Conservation (phyloP, 2,329 filamentous ascomycete species). For the Monosporascus sp. region DNA sequence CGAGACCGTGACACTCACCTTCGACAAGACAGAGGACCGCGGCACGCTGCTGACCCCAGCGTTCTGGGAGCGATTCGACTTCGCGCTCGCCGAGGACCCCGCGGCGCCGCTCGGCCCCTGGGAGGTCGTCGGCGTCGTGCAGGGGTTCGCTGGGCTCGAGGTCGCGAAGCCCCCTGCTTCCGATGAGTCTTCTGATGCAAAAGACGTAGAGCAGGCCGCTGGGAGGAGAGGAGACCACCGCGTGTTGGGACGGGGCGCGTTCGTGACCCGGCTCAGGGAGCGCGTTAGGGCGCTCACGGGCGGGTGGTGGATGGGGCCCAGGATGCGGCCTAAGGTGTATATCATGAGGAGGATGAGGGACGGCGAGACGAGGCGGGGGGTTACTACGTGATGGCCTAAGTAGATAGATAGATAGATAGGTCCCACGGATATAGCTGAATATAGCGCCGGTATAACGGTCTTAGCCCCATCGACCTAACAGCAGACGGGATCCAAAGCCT, state of each 20-base stretch:
- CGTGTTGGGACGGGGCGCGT: constrained; percentile 41
- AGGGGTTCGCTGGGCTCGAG: constrained; percentile 55
- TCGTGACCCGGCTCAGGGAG: constrained; percentile 33
- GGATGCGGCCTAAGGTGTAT: constrained; percentile 51
- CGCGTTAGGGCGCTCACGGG: constrained; percentile 42
- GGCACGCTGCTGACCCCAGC: constrained; percentile 35
- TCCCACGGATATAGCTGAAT: neutral
- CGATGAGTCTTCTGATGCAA: neutral
- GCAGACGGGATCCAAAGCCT: no score
- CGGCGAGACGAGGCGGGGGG: constrained; percentile 21
- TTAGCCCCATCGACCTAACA: no score
- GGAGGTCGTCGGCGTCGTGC: constrained; percentile 51
- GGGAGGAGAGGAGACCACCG: constrained; percentile 6
- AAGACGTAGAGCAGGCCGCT: constrained; percentile 16
- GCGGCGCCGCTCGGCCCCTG: constrained; percentile 42
- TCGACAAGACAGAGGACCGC: constrained; percentile 60
- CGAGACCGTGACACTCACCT: constrained; percentile 28
- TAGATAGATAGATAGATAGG: neutral
- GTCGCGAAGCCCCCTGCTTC: constrained; percentile 38
- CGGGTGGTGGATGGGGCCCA: constrained; percentile 61
- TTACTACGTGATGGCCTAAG: constrained; percentile 14
- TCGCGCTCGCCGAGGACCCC: constrained; percentile 52
- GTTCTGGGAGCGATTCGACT: constrained; percentile 63
- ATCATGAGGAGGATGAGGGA: constrained; percentile 37
- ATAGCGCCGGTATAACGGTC: no score